Evolutionary conservation across 345 rosid genomes (phyloP), one percentile per base, ranked within the genome.

Genomic region (Combretum micranthum): DNA sequence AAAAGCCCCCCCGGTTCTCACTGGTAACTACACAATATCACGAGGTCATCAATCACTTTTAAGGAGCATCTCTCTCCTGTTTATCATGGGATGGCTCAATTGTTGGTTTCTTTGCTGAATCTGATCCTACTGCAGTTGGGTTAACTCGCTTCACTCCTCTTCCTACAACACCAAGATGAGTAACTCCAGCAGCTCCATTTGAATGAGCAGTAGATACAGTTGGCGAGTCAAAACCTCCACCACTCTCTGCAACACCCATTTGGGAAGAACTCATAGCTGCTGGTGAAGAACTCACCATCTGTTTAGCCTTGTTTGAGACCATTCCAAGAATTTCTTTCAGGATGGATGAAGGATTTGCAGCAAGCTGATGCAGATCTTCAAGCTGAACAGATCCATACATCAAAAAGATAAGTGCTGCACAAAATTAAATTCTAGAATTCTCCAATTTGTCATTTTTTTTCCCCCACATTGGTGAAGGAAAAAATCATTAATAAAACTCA

Each of bases 71-170:
- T 25, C 79, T 81, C 68, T 77, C 89, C 42, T 77, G 74, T 64
- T 73, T 79, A 53, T 81, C 80, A 10, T 83, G 60, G 16, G 78
- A 55, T 21, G 74, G 62, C 20, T 76, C 80, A 1, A 42, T 49
- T 18, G 81, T 58, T 15, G 83, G 77, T 67, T 77, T 93, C 94
- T 93, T 93, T 11, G 47, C 4, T 26, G 82, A 59, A 62, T 69
- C 81, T 48, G 94, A 82, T 23, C 77, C 84, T 25, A 67, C 63
- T 4, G 87, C 44, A 25, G 54, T 55, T 23, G 86, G 44, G 61
- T 67, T 77, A 74, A 89, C 96, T 49, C 96, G 86, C 65, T 93
- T 93, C 53, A 85, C 94, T 44, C 97, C 99, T 78, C 97, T 82
- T 70, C 97, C 99, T 47, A 89, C 96, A 5, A 83, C 83, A 16